Conservation (phyloP, 2,329 filamentous ascomycete genomes). For the Cladosporium oxysporum region DNA sequence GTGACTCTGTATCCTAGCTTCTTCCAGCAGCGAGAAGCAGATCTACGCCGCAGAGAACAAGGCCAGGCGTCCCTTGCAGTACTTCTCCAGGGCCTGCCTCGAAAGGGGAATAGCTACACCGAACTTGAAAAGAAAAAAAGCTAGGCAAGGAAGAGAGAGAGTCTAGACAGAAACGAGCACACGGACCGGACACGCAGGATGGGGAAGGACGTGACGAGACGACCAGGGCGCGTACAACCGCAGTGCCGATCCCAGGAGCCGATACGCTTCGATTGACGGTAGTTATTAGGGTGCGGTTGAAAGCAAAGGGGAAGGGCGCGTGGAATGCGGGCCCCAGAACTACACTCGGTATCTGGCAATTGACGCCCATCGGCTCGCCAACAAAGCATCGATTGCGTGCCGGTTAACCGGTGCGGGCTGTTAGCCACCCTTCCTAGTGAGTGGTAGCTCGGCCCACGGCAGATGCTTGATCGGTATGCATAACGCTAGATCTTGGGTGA, state of each 20-base stretch:
- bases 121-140: not conserved
- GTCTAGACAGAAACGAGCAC: slow-evolving; percentile 1
- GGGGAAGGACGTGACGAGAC: not conserved
- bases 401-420: slow-evolving; percentile 13
- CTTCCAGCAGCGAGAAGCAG: not conserved
- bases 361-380: slow-evolving; percentile 11
- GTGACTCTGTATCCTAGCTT: not conserved
- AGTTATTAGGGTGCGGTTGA: not conserved
- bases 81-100: not conserved
- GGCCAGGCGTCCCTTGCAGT: not conserved
- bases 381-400: slow-evolving; percentile 1
- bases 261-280: not conserved
- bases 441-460: not conserved
- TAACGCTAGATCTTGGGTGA: not conserved
- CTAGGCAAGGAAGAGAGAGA: not conserved
- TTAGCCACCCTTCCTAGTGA: not conserved
- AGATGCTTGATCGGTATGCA: slow-evolving; percentile 18
- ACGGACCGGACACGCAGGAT: not conserved
- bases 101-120: not conserved
- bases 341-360: not conserved
- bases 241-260: not conserved
- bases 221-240: not conserved
- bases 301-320: not conserved
- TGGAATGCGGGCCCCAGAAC: not conserved
- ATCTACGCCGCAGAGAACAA: not conserved